Evolutionary conservation across 176 grass and related monocot species (phyloP).

Genomic region (Puya raimondii): DNA sequence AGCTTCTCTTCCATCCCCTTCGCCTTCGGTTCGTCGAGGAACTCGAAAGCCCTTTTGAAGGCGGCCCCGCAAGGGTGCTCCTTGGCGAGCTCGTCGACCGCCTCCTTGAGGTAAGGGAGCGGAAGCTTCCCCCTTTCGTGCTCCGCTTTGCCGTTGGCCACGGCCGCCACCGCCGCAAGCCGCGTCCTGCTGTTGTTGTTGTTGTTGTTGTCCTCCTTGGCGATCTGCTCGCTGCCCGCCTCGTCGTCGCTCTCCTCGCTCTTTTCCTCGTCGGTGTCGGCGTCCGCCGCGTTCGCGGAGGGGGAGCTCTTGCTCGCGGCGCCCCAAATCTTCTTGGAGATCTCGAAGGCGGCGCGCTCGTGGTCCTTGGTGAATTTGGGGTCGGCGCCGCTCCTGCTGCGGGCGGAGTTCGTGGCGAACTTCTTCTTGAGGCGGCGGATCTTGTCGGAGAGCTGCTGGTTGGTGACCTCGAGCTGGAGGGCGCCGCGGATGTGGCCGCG

Average conservation of each 20-base stretch:
- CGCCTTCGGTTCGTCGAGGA: slow-evolving; percentile 37
- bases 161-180: not conserved
- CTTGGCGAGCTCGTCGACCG: slow-evolving; percentile 41
- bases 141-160: slow-evolving; percentile 14
- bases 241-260: slow-evolving; percentile 24
- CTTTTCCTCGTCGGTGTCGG: slow-evolving; percentile 25
- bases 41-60: slow-evolving; percentile 49
- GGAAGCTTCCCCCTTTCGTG: slow-evolving; percentile 32
- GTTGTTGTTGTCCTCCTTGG: slow-evolving; percentile 15
- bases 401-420: slow-evolving; percentile 16
- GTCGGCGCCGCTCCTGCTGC: slow-evolving; percentile 27
- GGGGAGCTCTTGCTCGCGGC: not conserved
- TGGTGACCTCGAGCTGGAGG: slow-evolving; percentile 36
- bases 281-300: slow-evolving; percentile 21
- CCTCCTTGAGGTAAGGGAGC: slow-evolving; percentile 49
- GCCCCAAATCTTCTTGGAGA: slow-evolving; percentile 57
- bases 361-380: slow-evolving; percentile 29
- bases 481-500: slow-evolving; percentile 27
- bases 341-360: slow-evolving; percentile 32
- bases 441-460: slow-evolving; percentile 47
- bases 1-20: slow-evolving; percentile 52
- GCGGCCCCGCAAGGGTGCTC: slow-evolving; percentile 31
- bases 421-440: slow-evolving; percentile 61
- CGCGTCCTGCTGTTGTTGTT: slow-evolving; percentile 20
- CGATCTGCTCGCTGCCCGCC: slow-evolving; percentile 19